phyloP scores from a whole-genome alignment of 257 asterid species.

The Solanum virginianum region DNA sequence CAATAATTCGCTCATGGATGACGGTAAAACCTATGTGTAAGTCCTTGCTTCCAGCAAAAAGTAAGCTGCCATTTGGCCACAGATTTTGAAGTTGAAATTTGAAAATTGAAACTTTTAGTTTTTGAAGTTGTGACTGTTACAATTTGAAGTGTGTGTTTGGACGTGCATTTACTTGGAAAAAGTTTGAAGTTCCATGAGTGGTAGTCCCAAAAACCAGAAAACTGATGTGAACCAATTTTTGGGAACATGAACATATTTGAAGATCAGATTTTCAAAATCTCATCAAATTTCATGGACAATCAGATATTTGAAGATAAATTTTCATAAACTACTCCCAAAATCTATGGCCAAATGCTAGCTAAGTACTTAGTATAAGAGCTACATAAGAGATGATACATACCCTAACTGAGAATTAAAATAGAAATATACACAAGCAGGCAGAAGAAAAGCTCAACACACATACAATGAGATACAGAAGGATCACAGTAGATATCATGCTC shows the following conservation, averaged over 20 bases:
- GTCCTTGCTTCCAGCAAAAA: neutral
- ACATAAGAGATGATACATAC: neutral
- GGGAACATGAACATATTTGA: neutral
- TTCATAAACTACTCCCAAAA: neutral
- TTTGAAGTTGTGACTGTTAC: neutral
- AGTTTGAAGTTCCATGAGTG: neutral
- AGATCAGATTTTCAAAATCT: neutral
- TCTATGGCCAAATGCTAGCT: neutral
- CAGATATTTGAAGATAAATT: neutral
- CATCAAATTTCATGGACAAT: neutral
- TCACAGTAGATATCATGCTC: neutral
- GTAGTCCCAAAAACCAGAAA: neutral
- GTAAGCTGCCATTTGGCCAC: neutral
- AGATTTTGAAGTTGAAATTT: neutral
- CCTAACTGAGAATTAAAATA: neutral
- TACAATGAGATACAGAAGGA: neutral
- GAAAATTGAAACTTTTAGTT: fast-evolving
- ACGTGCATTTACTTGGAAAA: neutral
- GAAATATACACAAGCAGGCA: neutral
- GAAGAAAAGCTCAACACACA: neutral
- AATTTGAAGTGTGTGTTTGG: neutral
- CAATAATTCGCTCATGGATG: neutral
- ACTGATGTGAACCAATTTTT: neutral
- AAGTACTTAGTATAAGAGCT: neutral
- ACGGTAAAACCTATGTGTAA: neutral